Evolutionary conservation across 2,329 filamentous ascomycete species (phyloP).

Genomic region (Fusarium sp.): DNA sequence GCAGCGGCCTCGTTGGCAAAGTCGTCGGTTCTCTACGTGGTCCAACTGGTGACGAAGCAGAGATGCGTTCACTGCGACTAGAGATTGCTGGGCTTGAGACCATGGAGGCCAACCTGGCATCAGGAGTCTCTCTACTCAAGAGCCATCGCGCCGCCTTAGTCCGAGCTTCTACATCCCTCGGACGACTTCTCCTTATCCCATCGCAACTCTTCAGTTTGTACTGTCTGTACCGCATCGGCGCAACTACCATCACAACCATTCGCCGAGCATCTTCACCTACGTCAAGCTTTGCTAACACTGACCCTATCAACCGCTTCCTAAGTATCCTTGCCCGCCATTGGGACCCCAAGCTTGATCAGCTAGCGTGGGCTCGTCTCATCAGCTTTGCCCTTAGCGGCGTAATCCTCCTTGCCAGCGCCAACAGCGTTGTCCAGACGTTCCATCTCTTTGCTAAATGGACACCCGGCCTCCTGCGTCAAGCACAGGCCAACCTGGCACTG

Average conservation of each 20-base stretch:
- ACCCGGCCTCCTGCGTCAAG: conserved; percentile 79
- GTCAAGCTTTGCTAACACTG: conserved; percentile 75
- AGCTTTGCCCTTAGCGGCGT: conserved; percentile 87
- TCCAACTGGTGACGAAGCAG: conserved; percentile 71
- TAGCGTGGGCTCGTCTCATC: conserved; percentile 87
- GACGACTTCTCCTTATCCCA: conserved; percentile 73
- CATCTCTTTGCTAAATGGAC: conserved; percentile 83
- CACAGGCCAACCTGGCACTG: conserved; percentile 84
- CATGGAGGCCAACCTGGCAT: conserved; percentile 81
- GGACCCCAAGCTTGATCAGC: conserved; percentile 85
- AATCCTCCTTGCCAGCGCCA: conserved; percentile 86
- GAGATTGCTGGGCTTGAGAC: conserved; percentile 86
- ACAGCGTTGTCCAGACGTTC: conserved; percentile 87
- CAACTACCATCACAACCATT: conserved; percentile 78
- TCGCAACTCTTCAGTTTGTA: conserved; percentile 83
- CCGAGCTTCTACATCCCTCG: conserved; percentile 76
- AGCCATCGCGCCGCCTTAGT: conserved; percentile 74
- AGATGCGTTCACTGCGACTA: conserved; percentile 75
- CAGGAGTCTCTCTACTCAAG: conserved; percentile 75
- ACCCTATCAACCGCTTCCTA: conserved; percentile 88
- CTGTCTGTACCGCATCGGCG: conserved; percentile 86
- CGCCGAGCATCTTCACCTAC: conserved; percentile 65
- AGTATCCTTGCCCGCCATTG: conserved; percentile 86
- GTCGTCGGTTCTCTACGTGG: conserved; percentile 80
- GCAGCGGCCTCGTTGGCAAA: conserved; percentile 77